These are phyloP conservation scores for Fraxinus baroniana DNA, from an alignment of 305 asterid genomes.

Conservation along the genomic window DNA sequence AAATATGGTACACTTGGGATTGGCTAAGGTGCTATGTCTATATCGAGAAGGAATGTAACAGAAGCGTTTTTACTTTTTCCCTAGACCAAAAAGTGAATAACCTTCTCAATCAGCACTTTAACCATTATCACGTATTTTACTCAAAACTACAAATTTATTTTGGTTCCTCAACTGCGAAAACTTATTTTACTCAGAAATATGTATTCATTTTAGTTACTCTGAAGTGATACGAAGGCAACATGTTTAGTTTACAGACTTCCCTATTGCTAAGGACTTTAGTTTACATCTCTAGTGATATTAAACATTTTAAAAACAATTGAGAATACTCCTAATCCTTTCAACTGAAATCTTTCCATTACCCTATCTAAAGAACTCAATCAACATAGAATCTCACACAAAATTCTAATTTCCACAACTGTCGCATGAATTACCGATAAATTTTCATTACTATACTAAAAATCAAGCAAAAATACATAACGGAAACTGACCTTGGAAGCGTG, in stretches of 20 bases:
- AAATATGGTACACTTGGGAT: neutral
- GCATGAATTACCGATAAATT: neutral
- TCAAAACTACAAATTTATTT: neutral
- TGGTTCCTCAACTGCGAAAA: neutral
- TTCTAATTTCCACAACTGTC: neutral
- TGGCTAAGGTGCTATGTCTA: neutral
- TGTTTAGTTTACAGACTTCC: neutral
- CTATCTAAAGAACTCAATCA: neutral
- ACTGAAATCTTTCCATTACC: neutral
- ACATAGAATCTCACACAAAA: neutral
- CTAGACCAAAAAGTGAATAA: neutral
- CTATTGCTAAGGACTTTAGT: neutral
- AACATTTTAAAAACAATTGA: neutral
- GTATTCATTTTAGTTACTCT: neutral
- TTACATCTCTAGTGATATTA: neutral
- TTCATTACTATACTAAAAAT: neutral
- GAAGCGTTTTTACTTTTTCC: neutral
- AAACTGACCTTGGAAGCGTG: conserved; percentile 49
- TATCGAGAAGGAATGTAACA: neutral
- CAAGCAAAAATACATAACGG: neutral
- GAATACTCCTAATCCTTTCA: neutral
- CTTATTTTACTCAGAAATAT: neutral
- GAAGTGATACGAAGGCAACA: neutral
- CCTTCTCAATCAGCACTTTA: neutral
- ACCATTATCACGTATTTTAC: neutral